phyloP scores from a whole-genome alignment of 2,329 filamentous ascomycete genomes.

The Alternaria hordeiaustralica region DNA sequence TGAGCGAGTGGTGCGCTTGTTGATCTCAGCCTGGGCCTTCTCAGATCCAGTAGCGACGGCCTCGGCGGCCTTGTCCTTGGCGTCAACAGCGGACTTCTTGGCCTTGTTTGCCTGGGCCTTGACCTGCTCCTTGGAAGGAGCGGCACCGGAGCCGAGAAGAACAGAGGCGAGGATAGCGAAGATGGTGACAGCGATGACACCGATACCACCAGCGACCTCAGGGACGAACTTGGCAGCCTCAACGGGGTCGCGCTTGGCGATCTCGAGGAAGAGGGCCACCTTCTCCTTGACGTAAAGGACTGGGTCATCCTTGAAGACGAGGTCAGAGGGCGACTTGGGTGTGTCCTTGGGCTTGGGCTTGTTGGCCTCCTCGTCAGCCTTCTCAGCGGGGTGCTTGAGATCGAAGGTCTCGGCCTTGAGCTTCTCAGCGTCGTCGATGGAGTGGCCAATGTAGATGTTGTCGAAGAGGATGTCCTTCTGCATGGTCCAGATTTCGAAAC shows the following conservation, averaged over 20 bases:
- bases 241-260: slow-evolving; percentile 82
- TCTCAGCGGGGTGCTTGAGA: slow-evolving; percentile 84
- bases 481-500: slow-evolving; percentile 99
- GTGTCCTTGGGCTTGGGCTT: slow-evolving; percentile 76
- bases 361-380: slow-evolving; percentile 76
- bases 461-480: slow-evolving; percentile 98
- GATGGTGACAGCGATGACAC: slow-evolving; percentile 71
- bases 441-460: slow-evolving; percentile 99
- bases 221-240: slow-evolving; percentile 88
- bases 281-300: slow-evolving; percentile 90
- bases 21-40: slow-evolving; percentile 75
- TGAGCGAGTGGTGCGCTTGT: slow-evolving; percentile 64
- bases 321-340: slow-evolving; percentile 74
- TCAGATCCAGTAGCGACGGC: slow-evolving; percentile 67
- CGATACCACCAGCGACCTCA: slow-evolving; percentile 84
- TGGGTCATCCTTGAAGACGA: slow-evolving; percentile 91
- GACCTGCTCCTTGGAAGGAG: slow-evolving; percentile 68
- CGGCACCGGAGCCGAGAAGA: slow-evolving; percentile 67
- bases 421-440: slow-evolving; percentile 87
- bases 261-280: slow-evolving; percentile 85
- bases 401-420: slow-evolving; percentile 89
- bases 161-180: slow-evolving; percentile 74
- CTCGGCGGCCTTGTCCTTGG: slow-evolving; percentile 74
- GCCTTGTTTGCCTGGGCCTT: slow-evolving; percentile 77
- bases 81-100: slow-evolving; percentile 72